A percentile compares a stretch with the other conserved stretches of the same genome.
Conservation (phyloP, 371 early-diverging fungal genomes). For the Mucor lusitanicus region DNA sequence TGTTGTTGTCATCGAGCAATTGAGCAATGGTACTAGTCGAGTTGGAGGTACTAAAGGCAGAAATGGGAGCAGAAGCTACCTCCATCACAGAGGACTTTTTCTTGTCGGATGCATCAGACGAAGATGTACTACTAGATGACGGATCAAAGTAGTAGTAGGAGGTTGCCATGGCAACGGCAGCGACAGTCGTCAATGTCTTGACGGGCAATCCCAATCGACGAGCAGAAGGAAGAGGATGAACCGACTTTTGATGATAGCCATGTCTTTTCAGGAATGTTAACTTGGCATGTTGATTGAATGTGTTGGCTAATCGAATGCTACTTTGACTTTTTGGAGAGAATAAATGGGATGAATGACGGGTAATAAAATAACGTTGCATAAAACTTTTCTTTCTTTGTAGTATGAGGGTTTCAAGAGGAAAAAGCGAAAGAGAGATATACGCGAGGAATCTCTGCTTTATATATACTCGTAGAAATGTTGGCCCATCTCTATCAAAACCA, state of each 20-base stretch:
- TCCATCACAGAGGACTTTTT: neutral
- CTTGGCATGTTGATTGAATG: constrained; percentile 1
- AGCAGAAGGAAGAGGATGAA: neutral
- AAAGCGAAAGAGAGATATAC: neutral
- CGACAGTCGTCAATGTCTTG: neutral
- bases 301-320: neutral
- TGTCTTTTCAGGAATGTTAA: constrained; percentile 3
- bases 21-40: constrained; percentile 28
- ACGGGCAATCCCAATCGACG: neutral
- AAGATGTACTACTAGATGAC: neutral
- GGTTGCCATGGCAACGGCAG: constrained; percentile 6
- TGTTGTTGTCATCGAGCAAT: constrained; percentile 40
- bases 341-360: constrained; percentile 6
- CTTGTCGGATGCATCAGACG: neutral
- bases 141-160: neutral
- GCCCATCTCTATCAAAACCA: neutral
- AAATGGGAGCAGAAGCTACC: constrained; percentile 17
- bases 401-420: neutral
- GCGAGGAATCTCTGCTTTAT: neutral
- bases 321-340: constrained; percentile 4
- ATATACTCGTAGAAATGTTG: constrained; percentile 5
- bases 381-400: neutral
- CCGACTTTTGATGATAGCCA: neutral
- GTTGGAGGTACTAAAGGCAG: constrained; percentile 34
- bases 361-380: constrained; percentile 16